Base-by-base conservation (phyloP, 495 filamentous ascomycete species). In the Lasiosphaeria ovina region DNA sequence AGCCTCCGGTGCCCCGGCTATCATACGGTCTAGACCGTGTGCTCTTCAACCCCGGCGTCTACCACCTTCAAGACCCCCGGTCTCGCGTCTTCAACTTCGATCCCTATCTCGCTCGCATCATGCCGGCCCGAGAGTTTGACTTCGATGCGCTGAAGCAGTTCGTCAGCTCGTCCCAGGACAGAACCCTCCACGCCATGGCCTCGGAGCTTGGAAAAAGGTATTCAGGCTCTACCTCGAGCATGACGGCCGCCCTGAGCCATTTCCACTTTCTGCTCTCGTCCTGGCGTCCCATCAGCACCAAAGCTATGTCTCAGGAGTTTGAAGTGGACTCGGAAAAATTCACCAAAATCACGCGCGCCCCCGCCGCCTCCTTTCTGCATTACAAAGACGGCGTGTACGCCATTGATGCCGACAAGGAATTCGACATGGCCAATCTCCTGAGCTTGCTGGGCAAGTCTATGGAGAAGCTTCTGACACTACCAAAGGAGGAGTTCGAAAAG, bases 391-490 rank as follows among this genome's bases (percentile, higher is more conserved):
- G 90, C 3, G 79, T 82, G 1, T 97, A 98, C 70, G 93, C 95
- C n/a, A 96, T 99, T 62, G 94, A 99, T 74, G 90, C 92, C 0
- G 94, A 98, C 73, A 99, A 98, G 76, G 85, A 97, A 71, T 96
- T 83, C 66, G 94, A 97, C 62, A 81, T 74, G 7, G 88, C 89
- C 32, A 98, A 90, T 60, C 84, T 99, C 44, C 79, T 98, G 34
- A 92, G 86, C 71, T 89, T 92, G 77, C 82, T 99, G 6, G 94
- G 94, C 6, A 91, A 92, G 59, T 96, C 92, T 0, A 91, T 99
- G 87, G 94, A 99, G 72, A 97, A 97, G 72, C 77, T 97, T 14
- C 83, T 99, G n/a, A 97, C 93, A 0, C 69, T 93, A 35, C 79
- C 87, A 14, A 90, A 85, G 49, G 84, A 89, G 1, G 85, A 93